Evolutionary conservation across 192 early-diverging fungal genomes (phyloP).

Genomic region (Rhizophagus clarus): DNA sequence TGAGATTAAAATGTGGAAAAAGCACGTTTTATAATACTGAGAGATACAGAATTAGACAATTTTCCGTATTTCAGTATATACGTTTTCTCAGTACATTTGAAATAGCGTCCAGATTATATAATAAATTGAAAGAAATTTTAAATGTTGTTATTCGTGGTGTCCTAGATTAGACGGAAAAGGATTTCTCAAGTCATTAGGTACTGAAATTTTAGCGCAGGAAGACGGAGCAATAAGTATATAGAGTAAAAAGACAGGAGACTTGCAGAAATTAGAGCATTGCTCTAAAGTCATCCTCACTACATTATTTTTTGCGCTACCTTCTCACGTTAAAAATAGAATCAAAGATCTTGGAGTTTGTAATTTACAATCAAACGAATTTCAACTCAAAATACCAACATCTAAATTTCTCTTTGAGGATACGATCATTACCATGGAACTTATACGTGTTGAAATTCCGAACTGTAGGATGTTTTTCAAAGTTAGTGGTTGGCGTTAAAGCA

Average conservation of each 20-base stretch:
- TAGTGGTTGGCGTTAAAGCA: slow-evolving; percentile 10
- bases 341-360: slow-evolving; percentile 11
- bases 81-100: too few species aligned
- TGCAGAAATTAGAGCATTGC: slow-evolving; percentile 16
- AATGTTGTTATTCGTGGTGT: slow-evolving; percentile 23
- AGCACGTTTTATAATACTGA: too few species aligned
- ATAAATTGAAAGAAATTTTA: slow-evolving; percentile 26
- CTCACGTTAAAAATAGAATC: slow-evolving; percentile 10
- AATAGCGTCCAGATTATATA: slow-evolving; percentile 12
- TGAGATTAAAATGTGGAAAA: slow-evolving; percentile 6
- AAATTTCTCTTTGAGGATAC: slow-evolving; percentile 27
- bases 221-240: slow-evolving; percentile 19
- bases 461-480: slow-evolving; percentile 13
- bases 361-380: slow-evolving; percentile 20
- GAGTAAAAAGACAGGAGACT: slow-evolving; percentile 14
- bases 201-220: slow-evolving; percentile 18
- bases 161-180: slow-evolving; percentile 18
- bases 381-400: slow-evolving; percentile 21
- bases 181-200: slow-evolving; percentile 16
- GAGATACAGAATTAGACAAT: too few species aligned
- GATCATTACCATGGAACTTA: neutral
- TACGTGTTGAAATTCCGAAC: slow-evolving; percentile 14
- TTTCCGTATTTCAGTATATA: too few species aligned
- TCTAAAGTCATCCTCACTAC: slow-evolving; percentile 17
- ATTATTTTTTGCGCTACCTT: slow-evolving; percentile 20